phyloP scores from a whole-genome alignment of 2,329 filamentous ascomycete genomes.

The Neobulgaria alba region DNA sequence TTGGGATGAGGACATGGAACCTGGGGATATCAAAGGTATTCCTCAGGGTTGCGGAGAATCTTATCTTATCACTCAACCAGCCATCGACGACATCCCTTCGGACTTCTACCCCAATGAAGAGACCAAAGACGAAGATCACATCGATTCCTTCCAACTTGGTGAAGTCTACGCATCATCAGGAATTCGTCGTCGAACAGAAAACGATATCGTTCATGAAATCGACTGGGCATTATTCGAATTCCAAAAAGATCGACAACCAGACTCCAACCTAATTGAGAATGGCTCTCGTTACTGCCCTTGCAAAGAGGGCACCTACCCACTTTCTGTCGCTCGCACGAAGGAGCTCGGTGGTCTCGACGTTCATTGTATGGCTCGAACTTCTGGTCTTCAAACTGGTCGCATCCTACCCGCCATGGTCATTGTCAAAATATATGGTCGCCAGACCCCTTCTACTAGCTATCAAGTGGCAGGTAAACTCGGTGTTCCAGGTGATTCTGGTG shows the following conservation, averaged over 20 bases:
- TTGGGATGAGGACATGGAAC: conserved; percentile 35
- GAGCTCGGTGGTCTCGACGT: conserved; percentile 68
- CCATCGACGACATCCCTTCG: conserved; percentile 77
- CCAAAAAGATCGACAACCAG: conserved; percentile 58
- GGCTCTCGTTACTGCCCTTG: conserved; percentile 30
- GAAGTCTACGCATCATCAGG: conserved; percentile 86
- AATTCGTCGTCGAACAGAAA: conserved; percentile 64
- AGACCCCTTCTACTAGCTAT: conserved; percentile 67
- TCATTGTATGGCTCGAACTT: conserved; percentile 82
- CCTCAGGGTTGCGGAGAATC: conserved; percentile 66
- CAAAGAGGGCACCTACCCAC: conserved; percentile 40
- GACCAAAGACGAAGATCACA: conserved; percentile 67
- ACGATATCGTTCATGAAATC: conserved; percentile 77
- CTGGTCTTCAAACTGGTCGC: conserved; percentile 68
- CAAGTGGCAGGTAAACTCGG: conserved; percentile 49
- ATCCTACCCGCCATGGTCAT: conserved; percentile 72
- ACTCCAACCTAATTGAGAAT: conserved; percentile 59
- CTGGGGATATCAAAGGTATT: conserved; percentile 71
- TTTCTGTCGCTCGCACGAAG: conserved; percentile 48
- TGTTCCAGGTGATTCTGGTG: conserved; percentile 83
- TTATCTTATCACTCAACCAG: conserved; percentile 82
- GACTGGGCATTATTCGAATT: conserved; percentile 93
- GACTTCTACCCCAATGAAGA: conserved; percentile 72
- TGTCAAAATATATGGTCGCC: conserved; percentile 79
- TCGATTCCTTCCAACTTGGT: conserved; percentile 72